Evolutionary conservation across 208 protist species (phyloP).

Genomic region (Trypanosoma vivax): DNA sequence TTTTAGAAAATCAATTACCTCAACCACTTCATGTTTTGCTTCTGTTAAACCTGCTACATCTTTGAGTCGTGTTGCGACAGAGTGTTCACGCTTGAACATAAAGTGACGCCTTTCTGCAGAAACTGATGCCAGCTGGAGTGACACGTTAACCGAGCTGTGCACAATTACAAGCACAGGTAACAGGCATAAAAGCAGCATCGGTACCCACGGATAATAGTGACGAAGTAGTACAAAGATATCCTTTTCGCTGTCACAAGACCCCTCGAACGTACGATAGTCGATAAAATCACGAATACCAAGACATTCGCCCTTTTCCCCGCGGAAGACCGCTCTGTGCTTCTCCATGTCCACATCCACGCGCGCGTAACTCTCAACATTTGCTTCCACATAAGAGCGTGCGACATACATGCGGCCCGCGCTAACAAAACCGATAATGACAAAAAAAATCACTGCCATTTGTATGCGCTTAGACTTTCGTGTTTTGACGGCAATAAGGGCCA

Average conservation of each 20-base stretch:
- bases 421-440: slow-evolving; percentile 24
- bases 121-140: slow-evolving; percentile 23
- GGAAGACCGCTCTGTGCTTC: slow-evolving; percentile 36
- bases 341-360: slow-evolving; percentile 47
- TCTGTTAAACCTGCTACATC: slow-evolving; percentile 83
- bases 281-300: slow-evolving; percentile 64
- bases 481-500: slow-evolving; percentile 29
- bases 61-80: slow-evolving; percentile 53
- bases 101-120: slow-evolving; percentile 53
- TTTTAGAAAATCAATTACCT: slow-evolving; percentile 95
- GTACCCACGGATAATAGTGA: slow-evolving; percentile 70
- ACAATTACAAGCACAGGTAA: slow-evolving; percentile 49
- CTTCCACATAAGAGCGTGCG: slow-evolving; percentile 25
- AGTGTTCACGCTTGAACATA: slow-evolving; percentile 62
- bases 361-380: slow-evolving; percentile 42
- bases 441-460: slow-evolving; percentile 24
- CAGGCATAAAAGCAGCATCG: slow-evolving; percentile 71
- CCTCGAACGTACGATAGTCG: slow-evolving; percentile 60
- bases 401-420: slow-evolving; percentile 30
- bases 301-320: slow-evolving; percentile 44
- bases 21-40: slow-evolving; percentile 81
- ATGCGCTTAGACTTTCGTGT: slow-evolving; percentile 21
- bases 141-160: slow-evolving; percentile 42
- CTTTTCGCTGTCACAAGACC: slow-evolving; percentile 43
- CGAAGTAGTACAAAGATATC: slow-evolving; percentile 49